Evolutionary conservation across 352 stramenopile species (phyloP), one percentile per base, ranked within the genome.

Genomic region (Phytophthora capsici): DNA sequence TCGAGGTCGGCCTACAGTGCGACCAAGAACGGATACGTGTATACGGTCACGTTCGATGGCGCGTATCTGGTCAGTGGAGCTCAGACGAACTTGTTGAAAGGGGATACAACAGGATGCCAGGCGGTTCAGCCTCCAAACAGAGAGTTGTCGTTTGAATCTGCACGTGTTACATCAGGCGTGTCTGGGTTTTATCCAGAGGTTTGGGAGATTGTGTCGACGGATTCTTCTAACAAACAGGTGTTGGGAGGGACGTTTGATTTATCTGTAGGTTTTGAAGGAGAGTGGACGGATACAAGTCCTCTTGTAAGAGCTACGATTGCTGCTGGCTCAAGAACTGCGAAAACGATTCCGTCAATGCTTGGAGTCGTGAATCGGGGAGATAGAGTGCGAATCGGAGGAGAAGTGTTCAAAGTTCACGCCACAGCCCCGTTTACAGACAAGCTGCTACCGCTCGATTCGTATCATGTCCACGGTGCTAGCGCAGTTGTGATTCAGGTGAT

Each of bases 311-410:
- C 71, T 12, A 82, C 57, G 0, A 60, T 94, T 22, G 47, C 48
- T 3, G 66, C 86, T 19, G 86, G 86, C 0, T 89, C 80, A 2
- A 84, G 77, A 23, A 82, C 67, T 3, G 83, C 67, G 0, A 64
- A 60, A 0, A 91, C 84, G 7, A 68, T 2, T 2, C 46, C 13
- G 0, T 80, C 82, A 0, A 90, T 94, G 78, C 66, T 93, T 8
- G 84, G 86, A 8, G 63, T 65, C 7, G 73, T 94, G 47, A 94
- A 91, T 47, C 82, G 84, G 55, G 84, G 86, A 36, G 84, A 92
- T 40, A 41, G 57, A 23, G 51, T 93, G 20, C 66, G 67, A 28
- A 89, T 94, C 26, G 75, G 66, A 25, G 65, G 56, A 28, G 82
- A 93, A 36, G 69, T 75, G 28, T 94, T 94, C 44, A 75, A 52